Percentiles rank a stretch among this genome's conserved stretches.
These are phyloP conservation scores for Jamesozyma spencerorum DNA, from an alignment of 805 yeast genomes.

Conservation along the genomic window DNA sequence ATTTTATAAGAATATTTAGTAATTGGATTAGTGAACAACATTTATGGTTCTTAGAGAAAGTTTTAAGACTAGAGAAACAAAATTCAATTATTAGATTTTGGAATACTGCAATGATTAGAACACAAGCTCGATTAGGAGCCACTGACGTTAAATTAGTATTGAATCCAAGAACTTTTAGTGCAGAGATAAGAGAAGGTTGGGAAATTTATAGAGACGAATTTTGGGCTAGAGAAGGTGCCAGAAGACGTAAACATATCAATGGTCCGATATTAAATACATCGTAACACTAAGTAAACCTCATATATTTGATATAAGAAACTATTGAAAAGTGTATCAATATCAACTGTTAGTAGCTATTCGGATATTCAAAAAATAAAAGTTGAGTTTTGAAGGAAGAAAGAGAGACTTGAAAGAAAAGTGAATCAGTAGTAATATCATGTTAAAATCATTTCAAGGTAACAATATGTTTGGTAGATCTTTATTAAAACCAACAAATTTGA, in stretches of 20 bases:
- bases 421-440: too few relatives aligned
- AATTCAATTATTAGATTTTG: constrained; percentile 17
- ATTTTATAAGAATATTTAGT: constrained; percentile 26
- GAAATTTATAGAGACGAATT: constrained; percentile 87
- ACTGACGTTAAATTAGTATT: constrained; percentile 72
- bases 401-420: too few relatives aligned
- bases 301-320: not conserved
- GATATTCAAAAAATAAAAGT: too few relatives aligned
- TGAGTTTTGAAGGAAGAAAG: too few relatives aligned
- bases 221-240: constrained; percentile 77
- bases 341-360: too few relatives aligned
- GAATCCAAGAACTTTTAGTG: constrained; percentile 70
- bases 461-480: too few relatives aligned
- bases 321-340: too few relatives aligned
- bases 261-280: not conserved
- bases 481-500: too few relatives aligned
- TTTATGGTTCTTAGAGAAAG: constrained; percentile 11
- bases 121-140: constrained; percentile 62
- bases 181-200: constrained; percentile 88
- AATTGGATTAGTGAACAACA: constrained; percentile 19
- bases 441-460: too few relatives aligned
- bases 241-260: constrained; percentile 30
- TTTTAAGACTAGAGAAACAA: constrained; percentile 9
- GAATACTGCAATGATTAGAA: constrained; percentile 22
- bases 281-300: too few relatives aligned